phyloP scores from a whole-genome alignment of 2,329 filamentous ascomycete genomes.

The Talaromyces pinophilus region DNA sequence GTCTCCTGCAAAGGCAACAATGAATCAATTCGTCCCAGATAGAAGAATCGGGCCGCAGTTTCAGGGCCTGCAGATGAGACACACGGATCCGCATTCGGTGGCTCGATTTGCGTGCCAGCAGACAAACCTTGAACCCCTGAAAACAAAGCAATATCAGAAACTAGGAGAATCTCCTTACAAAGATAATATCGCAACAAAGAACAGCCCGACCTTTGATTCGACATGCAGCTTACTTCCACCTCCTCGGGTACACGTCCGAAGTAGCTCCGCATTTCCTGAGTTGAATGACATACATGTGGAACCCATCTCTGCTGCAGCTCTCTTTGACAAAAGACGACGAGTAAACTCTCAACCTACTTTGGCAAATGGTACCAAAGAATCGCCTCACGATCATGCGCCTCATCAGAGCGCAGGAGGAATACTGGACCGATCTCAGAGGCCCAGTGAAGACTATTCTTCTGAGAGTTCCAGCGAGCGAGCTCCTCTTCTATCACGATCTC shows the following conservation, averaged over 20 bases:
- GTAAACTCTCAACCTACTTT: constrained; percentile 10
- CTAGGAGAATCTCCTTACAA: not conserved
- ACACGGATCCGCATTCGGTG: not conserved
- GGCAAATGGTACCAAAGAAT: not conserved
- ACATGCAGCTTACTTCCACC: constrained; percentile 10
- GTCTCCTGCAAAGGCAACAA: not conserved
- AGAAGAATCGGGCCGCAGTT: not conserved
- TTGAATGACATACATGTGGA: constrained; percentile 1
- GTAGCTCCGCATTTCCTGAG: constrained; percentile 18
- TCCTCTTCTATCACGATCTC: constrained; percentile 14
- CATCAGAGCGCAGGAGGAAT: not conserved
- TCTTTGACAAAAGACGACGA: constrained; percentile 9
- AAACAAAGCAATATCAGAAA: constrained; percentile 5
- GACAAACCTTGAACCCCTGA: not conserved
- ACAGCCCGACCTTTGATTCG: not conserved
- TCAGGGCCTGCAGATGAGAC: not conserved
- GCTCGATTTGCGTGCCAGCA: not conserved
- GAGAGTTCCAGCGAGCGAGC: constrained; percentile 14
- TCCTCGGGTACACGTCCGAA: constrained; percentile 19
- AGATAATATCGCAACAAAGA: not conserved
- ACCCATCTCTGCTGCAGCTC: not conserved
- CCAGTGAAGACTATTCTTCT: constrained; percentile 8
- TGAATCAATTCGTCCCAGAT: not conserved
- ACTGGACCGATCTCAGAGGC: constrained; percentile 2
- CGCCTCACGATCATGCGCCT: not conserved